A percentile compares a stretch with the other conserved stretches of the same genome.
Conservation (phyloP, 2,329 filamentous ascomycete species). For the Cytospora paraplurivora region DNA sequence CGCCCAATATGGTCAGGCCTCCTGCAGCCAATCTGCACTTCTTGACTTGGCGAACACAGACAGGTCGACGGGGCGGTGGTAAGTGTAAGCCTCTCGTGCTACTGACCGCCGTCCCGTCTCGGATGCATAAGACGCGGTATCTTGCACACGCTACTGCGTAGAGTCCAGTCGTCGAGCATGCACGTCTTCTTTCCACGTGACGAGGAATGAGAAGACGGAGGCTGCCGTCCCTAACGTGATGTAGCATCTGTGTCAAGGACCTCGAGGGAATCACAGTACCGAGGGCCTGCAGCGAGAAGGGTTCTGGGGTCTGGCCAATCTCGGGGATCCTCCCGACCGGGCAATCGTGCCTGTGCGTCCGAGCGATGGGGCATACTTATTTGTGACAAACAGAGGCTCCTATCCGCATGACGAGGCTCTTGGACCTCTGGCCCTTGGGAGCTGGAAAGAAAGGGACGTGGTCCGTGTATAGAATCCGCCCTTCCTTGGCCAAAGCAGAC, state of each 20-base stretch:
- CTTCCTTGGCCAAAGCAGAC: neutral
- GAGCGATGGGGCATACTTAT: constrained; percentile 7
- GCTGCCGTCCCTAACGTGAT: constrained; percentile 2
- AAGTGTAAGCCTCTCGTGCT: constrained; percentile 4
- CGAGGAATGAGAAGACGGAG: constrained; percentile 2
- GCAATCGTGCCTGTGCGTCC: constrained; percentile 5
- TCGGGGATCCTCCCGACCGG: constrained; percentile 9
- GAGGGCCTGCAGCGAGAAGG: constrained; percentile 23
- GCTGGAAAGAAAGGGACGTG: no score
- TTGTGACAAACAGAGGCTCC: constrained; percentile 8
- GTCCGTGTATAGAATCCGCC: neutral
- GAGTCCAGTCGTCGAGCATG: constrained; percentile 4
- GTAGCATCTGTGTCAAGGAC: constrained; percentile 7
- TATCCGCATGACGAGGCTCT: neutral
- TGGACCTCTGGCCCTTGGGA: neutral
- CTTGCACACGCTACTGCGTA: constrained; percentile 16
- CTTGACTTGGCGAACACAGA: constrained; percentile 24
- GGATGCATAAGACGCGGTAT: constrained; percentile 14
- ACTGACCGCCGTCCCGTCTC: constrained; percentile 25
- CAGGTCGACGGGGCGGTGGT: constrained; percentile 9
- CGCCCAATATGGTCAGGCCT: neutral
- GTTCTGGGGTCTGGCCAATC: constrained; percentile 14
- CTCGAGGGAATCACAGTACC: constrained; percentile 20
- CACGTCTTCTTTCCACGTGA: constrained; percentile 17
- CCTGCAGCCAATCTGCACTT: constrained; percentile 24